These are phyloP conservation scores for Sanghuangporus weigelae DNA, from an alignment of 1,284 basidiomycete species.

Conservation along the genomic window DNA sequence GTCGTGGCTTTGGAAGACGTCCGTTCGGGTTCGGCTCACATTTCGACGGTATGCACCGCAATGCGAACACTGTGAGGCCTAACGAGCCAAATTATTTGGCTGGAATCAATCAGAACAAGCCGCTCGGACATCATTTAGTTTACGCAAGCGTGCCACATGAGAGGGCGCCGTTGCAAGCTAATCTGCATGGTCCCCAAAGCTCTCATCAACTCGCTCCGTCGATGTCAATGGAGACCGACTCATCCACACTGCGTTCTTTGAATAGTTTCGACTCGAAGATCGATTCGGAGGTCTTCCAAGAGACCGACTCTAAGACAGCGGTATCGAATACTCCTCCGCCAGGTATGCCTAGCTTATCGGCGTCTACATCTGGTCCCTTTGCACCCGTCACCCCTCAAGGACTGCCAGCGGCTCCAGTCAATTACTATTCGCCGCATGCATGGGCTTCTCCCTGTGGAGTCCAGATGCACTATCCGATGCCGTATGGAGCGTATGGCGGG, in stretches of 20 bases:
- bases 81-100: not conserved
- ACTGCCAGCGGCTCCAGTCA: slow-evolving; percentile 29
- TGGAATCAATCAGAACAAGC: not conserved
- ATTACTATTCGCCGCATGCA: slow-evolving; percentile 45
- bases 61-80: not conserved
- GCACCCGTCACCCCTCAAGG: slow-evolving; percentile 33
- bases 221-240: slow-evolving; percentile 9
- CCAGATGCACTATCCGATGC: slow-evolving; percentile 45
- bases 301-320: slow-evolving; percentile 24
- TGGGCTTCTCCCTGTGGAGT: slow-evolving; percentile 53
- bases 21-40: slow-evolving; percentile 3
- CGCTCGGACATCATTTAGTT: not conserved
- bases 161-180: not conserved
- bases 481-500: slow-evolving; percentile 28
- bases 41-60: not conserved
- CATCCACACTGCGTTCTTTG: slow-evolving; percentile 9
- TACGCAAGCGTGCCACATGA: not conserved
- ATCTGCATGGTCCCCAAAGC: not conserved
- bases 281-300: slow-evolving; percentile 1
- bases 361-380: slow-evolving; percentile 21
- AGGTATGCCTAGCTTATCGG: slow-evolving; percentile 21
- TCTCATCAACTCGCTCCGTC: slow-evolving; percentile 2
- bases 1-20: slow-evolving; percentile 13
- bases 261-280: slow-evolving; percentile 4
- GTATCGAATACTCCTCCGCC: slow-evolving; percentile 25